These are phyloP conservation scores for Ascomycota sp. DNA, from an alignment of 2,329 filamentous ascomycete genomes.

Conservation along the genomic window DNA sequence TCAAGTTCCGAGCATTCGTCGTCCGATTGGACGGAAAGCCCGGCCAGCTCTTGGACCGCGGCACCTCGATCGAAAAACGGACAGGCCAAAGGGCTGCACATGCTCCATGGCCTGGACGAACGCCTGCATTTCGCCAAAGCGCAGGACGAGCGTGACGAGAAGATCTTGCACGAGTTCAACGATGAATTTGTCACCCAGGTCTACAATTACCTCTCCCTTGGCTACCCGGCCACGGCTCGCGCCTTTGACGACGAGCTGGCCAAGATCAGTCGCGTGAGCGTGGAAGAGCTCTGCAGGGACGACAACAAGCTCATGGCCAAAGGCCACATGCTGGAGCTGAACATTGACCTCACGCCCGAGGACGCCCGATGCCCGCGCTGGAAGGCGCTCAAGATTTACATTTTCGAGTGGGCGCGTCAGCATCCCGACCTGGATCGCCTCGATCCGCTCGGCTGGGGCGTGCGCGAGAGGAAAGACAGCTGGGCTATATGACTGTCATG, in stretches of 20 bases:
- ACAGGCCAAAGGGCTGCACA: slow-evolving; percentile 26
- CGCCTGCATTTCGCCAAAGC: slow-evolving; percentile 27
- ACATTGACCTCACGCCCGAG: slow-evolving; percentile 18
- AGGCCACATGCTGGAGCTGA: slow-evolving; percentile 51
- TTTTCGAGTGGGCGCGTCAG: slow-evolving; percentile 76
- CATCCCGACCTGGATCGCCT: slow-evolving; percentile 52
- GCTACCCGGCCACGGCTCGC: slow-evolving; percentile 70
- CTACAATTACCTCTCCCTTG: slow-evolving; percentile 88
- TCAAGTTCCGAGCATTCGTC: too few species aligned
- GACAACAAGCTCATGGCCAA: slow-evolving; percentile 41
- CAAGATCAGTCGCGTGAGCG: slow-evolving; percentile 52
- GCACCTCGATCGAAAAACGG: too few species aligned
- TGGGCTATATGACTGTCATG: slow-evolving; percentile 40
- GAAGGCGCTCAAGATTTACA: slow-evolving; percentile 66
- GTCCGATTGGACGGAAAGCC: too few species aligned
- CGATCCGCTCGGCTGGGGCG: slow-evolving; percentile 44
- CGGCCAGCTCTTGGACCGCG: too few species aligned
- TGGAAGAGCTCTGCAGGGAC: slow-evolving; percentile 50
- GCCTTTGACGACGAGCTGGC: slow-evolving; percentile 70
- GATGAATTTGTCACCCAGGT: slow-evolving; percentile 84
- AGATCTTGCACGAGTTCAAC: slow-evolving; percentile 47
- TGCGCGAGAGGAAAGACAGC: slow-evolving; percentile 44
- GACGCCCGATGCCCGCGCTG: slow-evolving; percentile 48
- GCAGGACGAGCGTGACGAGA: slow-evolving; percentile 27
- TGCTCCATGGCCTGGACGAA: slow-evolving; percentile 30